phyloP scores from a whole-genome alignment of 106 monocot genomes.

The Dendrobium catenatum region DNA sequence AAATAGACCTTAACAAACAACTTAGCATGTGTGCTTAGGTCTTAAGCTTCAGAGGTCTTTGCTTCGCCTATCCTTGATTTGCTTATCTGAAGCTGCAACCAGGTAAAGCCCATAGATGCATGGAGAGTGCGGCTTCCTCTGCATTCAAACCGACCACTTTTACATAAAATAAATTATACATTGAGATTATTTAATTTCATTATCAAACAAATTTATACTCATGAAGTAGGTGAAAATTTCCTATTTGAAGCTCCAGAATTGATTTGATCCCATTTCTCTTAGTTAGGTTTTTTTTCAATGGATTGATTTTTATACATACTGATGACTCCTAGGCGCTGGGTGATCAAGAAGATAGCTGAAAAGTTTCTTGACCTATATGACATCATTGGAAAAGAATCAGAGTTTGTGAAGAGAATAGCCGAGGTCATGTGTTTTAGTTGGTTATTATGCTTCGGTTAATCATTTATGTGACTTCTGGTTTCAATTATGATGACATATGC shows the following conservation, averaged over 20 bases:
- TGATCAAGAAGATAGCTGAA: slow-evolving; percentile 43
- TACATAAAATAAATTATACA: too few species aligned
- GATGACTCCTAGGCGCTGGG: slow-evolving; percentile 54
- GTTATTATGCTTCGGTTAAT: not conserved
- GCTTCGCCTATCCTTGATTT: too few species aligned
- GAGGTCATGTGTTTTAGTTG: slow-evolving; percentile 38
- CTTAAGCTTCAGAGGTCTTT: too few species aligned
- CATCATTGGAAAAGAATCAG: slow-evolving; percentile 50
- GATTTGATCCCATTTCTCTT: not conserved
- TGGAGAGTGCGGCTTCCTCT: too few species aligned
- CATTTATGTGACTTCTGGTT: not conserved
- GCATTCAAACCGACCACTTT: too few species aligned
- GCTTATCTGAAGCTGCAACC: too few species aligned
- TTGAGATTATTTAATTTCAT: not conserved
- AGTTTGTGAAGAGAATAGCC: slow-evolving; percentile 64
- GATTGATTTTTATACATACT: slow-evolving; percentile 2
- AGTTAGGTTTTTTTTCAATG: not conserved
- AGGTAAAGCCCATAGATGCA: too few species aligned
- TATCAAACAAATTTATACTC: not conserved
- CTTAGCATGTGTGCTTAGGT: too few species aligned
- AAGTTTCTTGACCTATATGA: slow-evolving; percentile 25
- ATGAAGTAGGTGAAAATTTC: not conserved
- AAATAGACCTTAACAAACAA: too few species aligned
- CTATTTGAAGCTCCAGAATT: not conserved
- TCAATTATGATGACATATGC: not conserved